These are phyloP conservation scores for Hyphopichia buzzinii DNA, from an alignment of 1,139 yeast species.

Conservation along the genomic window DNA sequence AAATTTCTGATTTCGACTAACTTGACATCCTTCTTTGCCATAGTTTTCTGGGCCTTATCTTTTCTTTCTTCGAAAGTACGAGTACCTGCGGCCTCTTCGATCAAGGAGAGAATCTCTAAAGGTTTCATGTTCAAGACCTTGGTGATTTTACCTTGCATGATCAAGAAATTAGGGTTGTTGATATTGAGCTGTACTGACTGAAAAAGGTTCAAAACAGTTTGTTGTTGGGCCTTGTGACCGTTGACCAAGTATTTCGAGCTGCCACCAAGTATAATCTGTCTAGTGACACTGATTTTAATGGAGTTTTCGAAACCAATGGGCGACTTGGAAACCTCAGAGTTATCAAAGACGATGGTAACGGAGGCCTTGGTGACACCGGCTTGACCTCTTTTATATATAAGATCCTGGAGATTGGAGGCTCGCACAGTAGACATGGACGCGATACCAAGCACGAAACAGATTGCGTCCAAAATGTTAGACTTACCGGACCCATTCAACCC, in stretches of 20 bases:
- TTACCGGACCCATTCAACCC: slow-evolving; percentile 98
- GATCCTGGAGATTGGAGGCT: slow-evolving; percentile 89
- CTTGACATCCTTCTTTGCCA: slow-evolving; percentile 86
- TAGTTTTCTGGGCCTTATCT: slow-evolving; percentile 87
- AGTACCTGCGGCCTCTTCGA: slow-evolving; percentile 99
- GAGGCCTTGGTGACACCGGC: slow-evolving; percentile 98
- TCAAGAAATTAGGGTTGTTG: slow-evolving; percentile 93
- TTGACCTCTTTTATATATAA: slow-evolving; percentile 94
- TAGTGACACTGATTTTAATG: slow-evolving; percentile 82
- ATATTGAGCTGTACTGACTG: slow-evolving; percentile 95
- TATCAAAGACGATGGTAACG: slow-evolving; percentile 93
- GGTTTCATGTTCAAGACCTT: slow-evolving; percentile 97
- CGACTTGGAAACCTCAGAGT: slow-evolving; percentile 67
- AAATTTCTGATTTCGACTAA: slow-evolving; percentile 72
- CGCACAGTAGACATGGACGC: slow-evolving; percentile 92
- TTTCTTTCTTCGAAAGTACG: slow-evolving; percentile 92
- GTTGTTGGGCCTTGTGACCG: slow-evolving; percentile 96
- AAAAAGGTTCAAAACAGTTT: slow-evolving; percentile 82
- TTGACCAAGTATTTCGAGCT: slow-evolving; percentile 88
- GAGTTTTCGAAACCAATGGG: slow-evolving; percentile 88
- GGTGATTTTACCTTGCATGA: slow-evolving; percentile 98
- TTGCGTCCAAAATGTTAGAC: slow-evolving; percentile 92
- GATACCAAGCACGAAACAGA: slow-evolving; percentile 96
- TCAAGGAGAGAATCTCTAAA: slow-evolving; percentile 78
- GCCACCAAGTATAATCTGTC: slow-evolving; percentile 91